Evolutionary conservation across 2,329 filamentous ascomycete genomes (phyloP), one percentile per base, ranked within the genome.

Genomic region (Penicillium sp.): DNA sequence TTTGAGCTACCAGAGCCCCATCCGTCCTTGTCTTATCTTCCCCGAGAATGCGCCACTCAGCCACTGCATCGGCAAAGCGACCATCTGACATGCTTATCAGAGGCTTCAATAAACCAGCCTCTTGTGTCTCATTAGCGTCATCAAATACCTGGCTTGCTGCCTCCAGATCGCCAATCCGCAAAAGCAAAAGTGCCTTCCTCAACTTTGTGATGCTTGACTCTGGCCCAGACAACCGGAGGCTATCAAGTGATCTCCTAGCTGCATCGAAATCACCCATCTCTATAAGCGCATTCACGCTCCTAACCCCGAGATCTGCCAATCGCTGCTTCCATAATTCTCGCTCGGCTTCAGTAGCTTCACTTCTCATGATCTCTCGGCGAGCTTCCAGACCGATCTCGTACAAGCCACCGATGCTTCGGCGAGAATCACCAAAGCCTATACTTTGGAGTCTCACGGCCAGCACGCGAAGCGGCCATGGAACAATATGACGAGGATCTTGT

Each of bases 371-470:
- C 55, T 82, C 81, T 2, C 79, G 77, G 18, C 92, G 81, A 2
- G 90, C 90, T 72, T 96, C 91, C 9, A 89, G 77, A 0, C 88
- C 92, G 2, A 97, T 81, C 60, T 96, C 92, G 70, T 96, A 96
- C 70, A 96, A 90, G 43, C 89, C 89, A 81, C 94, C 93, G 55
- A 99, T 87, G 4, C 90, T 89, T 59, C 92, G 83, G 5, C 93
- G 82, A 48, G 87, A 85, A 73, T 99, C 94, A 4, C 88, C 88
- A 61, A 94, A 95, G 1, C 90, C 91, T 44, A 96, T 83, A 0
- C 90, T 90, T 64, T 96, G 90, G 20, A 97, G 81, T 1, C 92
- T 84, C 9, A 97, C 89, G 7, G 88, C 87, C 16, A 97, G 81
- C 3, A 97, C 82, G 7, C 94, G 85, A 50, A 99, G 81, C 40